Percentiles rank a stretch among this genome's conserved stretches.
Evolutionary conservation across 306 rosid genomes (phyloP).

Genomic region (Dalbergia oliveri): DNA sequence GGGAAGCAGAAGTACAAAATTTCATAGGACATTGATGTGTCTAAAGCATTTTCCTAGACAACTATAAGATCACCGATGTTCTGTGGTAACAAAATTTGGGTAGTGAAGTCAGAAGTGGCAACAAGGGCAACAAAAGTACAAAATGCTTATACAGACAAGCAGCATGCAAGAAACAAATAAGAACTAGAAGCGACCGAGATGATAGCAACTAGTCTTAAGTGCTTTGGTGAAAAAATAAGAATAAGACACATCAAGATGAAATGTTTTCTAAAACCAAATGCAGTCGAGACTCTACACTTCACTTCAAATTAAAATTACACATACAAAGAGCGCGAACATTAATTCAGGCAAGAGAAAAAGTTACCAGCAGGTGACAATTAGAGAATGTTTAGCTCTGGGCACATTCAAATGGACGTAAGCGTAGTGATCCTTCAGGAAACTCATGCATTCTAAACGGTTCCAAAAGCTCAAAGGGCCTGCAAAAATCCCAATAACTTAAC

Average conservation of each 20-base stretch:
- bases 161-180: not conserved
- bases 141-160: too few species aligned
- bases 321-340: not conserved
- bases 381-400: slow-evolving; percentile 77
- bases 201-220: too few species aligned
- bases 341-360: slow-evolving; percentile 11
- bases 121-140: too few species aligned
- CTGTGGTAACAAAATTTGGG: too few species aligned
- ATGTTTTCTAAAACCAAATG: too few species aligned
- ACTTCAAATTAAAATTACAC: slow-evolving; percentile 14
- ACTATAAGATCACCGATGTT: too few species aligned
- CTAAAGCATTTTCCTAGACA: too few species aligned
- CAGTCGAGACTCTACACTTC: not conserved
- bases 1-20: too few species aligned
- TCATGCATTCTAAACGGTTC: slow-evolving; percentile 91
- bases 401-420: slow-evolving; percentile 95
- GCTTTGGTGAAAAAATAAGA: not conserved
- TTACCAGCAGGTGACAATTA: slow-evolving; percentile 39
- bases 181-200: not conserved
- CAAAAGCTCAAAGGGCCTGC: slow-evolving; percentile 84
- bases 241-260: too few species aligned
- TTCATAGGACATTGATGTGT: too few species aligned
- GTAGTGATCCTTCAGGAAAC: slow-evolving; percentile 88
- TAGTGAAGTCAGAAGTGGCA: too few species aligned
- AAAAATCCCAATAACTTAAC: slow-evolving; percentile 37